phyloP scores from a whole-genome alignment of 495 filamentous ascomycete genomes.

The Penicillium cosmopolitanum region DNA sequence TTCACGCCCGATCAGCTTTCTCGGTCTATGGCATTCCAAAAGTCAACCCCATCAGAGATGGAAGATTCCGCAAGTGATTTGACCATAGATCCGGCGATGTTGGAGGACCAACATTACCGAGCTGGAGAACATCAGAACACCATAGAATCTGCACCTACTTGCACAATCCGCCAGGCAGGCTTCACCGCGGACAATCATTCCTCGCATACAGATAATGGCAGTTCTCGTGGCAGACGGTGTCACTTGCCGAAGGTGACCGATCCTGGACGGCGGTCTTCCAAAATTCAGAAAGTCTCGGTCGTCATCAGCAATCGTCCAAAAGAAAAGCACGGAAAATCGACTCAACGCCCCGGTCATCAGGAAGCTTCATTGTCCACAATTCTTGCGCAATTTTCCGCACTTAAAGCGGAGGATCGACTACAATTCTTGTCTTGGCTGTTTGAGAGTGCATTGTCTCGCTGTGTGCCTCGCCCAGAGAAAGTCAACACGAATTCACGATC shows the following conservation, averaged over 20 bases:
- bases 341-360: not conserved
- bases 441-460: slow-evolving; percentile 18
- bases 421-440: slow-evolving; percentile 25
- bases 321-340: not conserved
- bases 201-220: not conserved
- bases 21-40: not conserved
- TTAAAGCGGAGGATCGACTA: slow-evolving; percentile 17
- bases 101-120: slow-evolving; percentile 2
- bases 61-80: slow-evolving; percentile 1
- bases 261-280: slow-evolving; percentile 3
- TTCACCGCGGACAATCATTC: not conserved
- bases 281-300: slow-evolving; percentile 7
- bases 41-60: not conserved
- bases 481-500: not conserved
- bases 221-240: not conserved
- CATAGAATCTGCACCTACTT: not conserved
- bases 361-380: slow-evolving; percentile 10
- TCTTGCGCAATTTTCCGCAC: slow-evolving; percentile 18
- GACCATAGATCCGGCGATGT: slow-evolving; percentile 12
- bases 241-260: not conserved
- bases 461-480: slow-evolving; percentile 1
- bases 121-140: not conserved
- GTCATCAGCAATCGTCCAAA: not conserved
- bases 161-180: not conserved
- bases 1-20: not conserved